These are phyloP conservation scores for Russula vinacea DNA, from an alignment of 768 basidiomycete species.

Conservation along the genomic window DNA sequence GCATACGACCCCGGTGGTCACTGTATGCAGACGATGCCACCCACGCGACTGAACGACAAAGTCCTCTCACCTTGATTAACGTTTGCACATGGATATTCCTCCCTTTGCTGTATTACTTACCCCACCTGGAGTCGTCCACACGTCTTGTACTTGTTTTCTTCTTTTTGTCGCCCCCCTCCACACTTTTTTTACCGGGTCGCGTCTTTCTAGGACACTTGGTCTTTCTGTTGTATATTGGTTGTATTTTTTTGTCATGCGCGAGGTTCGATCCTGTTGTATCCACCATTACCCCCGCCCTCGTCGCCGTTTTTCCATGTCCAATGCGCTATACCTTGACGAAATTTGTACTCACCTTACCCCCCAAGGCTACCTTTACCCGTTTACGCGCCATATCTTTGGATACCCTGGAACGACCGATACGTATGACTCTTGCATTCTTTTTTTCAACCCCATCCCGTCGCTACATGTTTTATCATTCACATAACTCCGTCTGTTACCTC, in stretches of 20 bases:
- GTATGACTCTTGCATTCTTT: conserved; percentile 27
- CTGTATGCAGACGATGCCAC: conserved; percentile 13
- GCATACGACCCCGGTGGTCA: conserved; percentile 22
- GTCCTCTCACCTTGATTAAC: conserved; percentile 3
- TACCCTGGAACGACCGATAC: conserved; percentile 30
- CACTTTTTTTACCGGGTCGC: conserved; percentile 20
- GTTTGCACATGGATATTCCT: conserved; percentile 24
- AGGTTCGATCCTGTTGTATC: conserved; percentile 29
- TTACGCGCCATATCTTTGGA: conserved; percentile 22
- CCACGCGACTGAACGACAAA: conserved; percentile 15
- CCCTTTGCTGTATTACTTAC: conserved; percentile 20
- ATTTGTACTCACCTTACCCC: conserved; percentile 23
- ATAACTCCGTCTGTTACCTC: conserved; percentile 13
- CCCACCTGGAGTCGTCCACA: conserved; percentile 22
- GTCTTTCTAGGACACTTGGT: conserved; percentile 24
- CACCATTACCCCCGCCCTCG: conserved; percentile 5
- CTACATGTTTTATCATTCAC: conserved; percentile 28
- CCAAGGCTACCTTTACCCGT: conserved; percentile 12
- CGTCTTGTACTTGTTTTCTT: conserved; percentile 18
- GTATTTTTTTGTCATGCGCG: conserved; percentile 27
- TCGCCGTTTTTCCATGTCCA: conserved; percentile 14
- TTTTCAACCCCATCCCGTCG: background rate
- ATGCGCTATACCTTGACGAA: conserved; percentile 26
- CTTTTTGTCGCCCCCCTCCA: conserved; percentile 1
- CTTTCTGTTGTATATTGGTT: conserved; percentile 29